Percentiles rank a stretch among this genome's conserved stretches.
Evolutionary conservation across 371 early-diverging fungal species (phyloP).

Genomic region (Lichtheimia ornata): DNA sequence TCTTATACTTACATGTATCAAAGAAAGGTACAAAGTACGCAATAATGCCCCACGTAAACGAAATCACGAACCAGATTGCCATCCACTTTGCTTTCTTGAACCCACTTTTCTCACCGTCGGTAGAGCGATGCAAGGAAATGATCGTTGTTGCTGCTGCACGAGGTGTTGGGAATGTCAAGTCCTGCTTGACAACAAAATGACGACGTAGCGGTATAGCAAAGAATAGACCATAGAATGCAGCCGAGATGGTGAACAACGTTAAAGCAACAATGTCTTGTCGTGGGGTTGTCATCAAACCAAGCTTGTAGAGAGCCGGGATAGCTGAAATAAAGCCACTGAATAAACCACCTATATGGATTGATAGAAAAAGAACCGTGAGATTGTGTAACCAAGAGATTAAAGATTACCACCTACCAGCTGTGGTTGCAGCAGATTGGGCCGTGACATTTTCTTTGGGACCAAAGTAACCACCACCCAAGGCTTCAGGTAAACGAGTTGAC

Average conservation of each 20-base stretch:
- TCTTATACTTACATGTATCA: conserved; percentile 26
- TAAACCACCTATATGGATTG: conserved; percentile 49
- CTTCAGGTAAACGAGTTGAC: conserved; percentile 36
- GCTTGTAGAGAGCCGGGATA: conserved; percentile 71
- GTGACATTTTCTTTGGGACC: conserved; percentile 71
- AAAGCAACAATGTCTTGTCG: conserved; percentile 52
- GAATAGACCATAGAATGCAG: conserved; percentile 72
- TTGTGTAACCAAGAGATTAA: too few relatives aligned
- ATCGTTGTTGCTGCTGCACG: conserved; percentile 73
- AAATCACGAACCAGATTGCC: conserved; percentile 44
- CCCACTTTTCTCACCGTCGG: conserved; percentile 41
- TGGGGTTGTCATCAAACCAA: conserved; percentile 55
- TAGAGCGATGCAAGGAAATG: conserved; percentile 56
- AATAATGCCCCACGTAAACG: conserved; percentile 49
- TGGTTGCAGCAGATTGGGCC: conserved; percentile 70
- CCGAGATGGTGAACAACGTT: conserved; percentile 52
- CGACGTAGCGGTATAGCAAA: conserved; percentile 73
- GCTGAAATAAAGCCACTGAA: conserved; percentile 67
- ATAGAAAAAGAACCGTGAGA: too few relatives aligned
- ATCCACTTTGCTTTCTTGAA: conserved; percentile 49
- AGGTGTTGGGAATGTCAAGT: conserved; percentile 71
- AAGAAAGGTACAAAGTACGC: conserved; percentile 62
- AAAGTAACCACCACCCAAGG: conserved; percentile 64
- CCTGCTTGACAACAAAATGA: conserved; percentile 70
- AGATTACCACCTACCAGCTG: conserved; percentile 26